Conservation (phyloP, 2,329 filamentous ascomycete species). For the Cercospora nicotianae region DNA sequence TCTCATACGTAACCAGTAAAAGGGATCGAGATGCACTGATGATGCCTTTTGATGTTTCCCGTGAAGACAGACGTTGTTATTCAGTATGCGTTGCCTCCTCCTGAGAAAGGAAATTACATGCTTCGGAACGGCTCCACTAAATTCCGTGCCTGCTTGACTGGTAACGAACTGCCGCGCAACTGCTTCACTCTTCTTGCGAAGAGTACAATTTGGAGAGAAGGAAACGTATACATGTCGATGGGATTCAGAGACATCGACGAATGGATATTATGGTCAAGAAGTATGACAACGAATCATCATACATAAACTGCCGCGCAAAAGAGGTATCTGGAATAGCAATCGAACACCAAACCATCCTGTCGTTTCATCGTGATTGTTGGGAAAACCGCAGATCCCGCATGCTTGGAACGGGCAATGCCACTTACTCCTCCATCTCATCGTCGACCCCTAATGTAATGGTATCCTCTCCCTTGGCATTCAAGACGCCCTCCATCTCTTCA, state of each 20-base stretch:
- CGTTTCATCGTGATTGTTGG: neutral
- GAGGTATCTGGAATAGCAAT: neutral
- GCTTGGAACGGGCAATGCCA: neutral
- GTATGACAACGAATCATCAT: neutral
- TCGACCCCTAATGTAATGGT: conserved; percentile 5
- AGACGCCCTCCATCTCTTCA: conserved; percentile 50
- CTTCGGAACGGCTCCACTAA: neutral
- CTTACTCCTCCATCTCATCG: conserved; percentile 24
- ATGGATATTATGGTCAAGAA: neutral
- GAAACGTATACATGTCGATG: neutral
- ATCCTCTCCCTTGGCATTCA: conserved; percentile 17
- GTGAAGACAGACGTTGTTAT: neutral
- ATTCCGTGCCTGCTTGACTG: neutral
- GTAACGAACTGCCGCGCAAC: neutral
- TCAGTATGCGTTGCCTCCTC: neutral
- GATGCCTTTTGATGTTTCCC: neutral
- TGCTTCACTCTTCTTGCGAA: neutral
- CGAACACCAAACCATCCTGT: neutral
- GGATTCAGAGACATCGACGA: neutral
- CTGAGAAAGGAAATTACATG: neutral
- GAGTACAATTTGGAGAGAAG: neutral
- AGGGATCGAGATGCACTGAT: neutral
- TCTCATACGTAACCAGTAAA: neutral
- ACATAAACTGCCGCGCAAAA: neutral
- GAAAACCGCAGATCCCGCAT: neutral